phyloP scores from a whole-genome alignment of 2,329 filamentous ascomycete genomes.

The Lecanoromycetidae sp. region DNA sequence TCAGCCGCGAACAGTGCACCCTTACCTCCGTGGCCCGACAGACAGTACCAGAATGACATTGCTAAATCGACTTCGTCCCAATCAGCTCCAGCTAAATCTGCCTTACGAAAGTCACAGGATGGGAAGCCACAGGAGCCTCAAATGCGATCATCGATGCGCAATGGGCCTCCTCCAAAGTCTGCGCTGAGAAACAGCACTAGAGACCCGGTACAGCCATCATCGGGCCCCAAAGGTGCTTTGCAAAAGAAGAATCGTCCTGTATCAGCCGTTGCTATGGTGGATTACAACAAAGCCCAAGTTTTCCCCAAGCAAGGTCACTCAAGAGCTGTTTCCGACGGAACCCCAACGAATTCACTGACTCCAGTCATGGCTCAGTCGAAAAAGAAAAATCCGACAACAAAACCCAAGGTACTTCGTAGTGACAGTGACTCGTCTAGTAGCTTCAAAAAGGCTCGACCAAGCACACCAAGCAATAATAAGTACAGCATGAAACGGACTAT shows the following conservation, averaged over 20 bases:
- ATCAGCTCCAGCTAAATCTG: constrained; percentile 16
- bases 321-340: constrained; percentile 9
- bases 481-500: constrained; percentile 62
- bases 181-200: constrained; percentile 4
- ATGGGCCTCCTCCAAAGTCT: constrained; percentile 11
- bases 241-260: constrained; percentile 29
- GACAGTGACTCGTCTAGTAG: constrained; percentile 62
- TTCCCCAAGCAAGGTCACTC: constrained; percentile 14
- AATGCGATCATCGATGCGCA: constrained; percentile 19
- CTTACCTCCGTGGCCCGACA: constrained; percentile 11
- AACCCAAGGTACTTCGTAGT: constrained; percentile 38
- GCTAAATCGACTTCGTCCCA: constrained; percentile 3
- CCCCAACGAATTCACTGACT: constrained; percentile 3
- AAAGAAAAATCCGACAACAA: background rate
- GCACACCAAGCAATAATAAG: constrained; percentile 32
- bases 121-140: constrained; percentile 15
- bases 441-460: constrained; percentile 55
- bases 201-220: constrained; percentile 2
- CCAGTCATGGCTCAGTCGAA: constrained; percentile 5
- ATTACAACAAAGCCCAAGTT: constrained; percentile 16
- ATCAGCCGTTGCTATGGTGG: constrained; percentile 17
- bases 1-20: background rate
- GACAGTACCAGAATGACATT: constrained; percentile 7
- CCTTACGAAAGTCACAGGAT: constrained; percentile 17
- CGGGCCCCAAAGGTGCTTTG: constrained; percentile 20